phyloP scores from a whole-genome alignment of 352 stramenopile species.

The Phytophthora meadii region DNA sequence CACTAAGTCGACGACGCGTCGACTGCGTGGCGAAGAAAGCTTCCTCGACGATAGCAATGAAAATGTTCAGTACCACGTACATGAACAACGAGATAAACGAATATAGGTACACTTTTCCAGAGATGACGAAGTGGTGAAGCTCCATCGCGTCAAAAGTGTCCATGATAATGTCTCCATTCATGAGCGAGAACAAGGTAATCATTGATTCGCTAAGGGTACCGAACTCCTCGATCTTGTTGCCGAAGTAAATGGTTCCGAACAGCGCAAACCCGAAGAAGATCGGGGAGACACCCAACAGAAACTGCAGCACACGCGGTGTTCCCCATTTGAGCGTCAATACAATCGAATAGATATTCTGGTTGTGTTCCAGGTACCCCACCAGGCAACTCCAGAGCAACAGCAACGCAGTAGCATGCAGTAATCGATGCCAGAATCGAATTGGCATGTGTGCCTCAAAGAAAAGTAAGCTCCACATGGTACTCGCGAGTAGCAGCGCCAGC shows the following conservation, averaged over 20 bases:
- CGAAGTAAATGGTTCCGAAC: slow-evolving; percentile 92
- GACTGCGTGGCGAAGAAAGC: slow-evolving; percentile 90
- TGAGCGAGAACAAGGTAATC: slow-evolving; percentile 88
- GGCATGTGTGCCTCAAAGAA: slow-evolving; percentile 77
- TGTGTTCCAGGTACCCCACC: slow-evolving; percentile 90
- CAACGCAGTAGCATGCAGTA: slow-evolving; percentile 73
- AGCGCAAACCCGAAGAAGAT: slow-evolving; percentile 90
- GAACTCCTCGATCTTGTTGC: slow-evolving; percentile 80
- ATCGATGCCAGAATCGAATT: slow-evolving; percentile 75
- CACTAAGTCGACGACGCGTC: slow-evolving; percentile 61
- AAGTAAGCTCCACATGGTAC: slow-evolving; percentile 77
- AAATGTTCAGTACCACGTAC: slow-evolving; percentile 94
- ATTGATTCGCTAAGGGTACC: slow-evolving; percentile 69
- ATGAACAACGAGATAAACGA: slow-evolving; percentile 93
- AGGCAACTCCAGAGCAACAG: slow-evolving; percentile 85
- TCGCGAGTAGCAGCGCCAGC: slow-evolving; percentile 60
- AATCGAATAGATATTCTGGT: slow-evolving; percentile 88
- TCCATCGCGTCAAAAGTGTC: slow-evolving; percentile 91
- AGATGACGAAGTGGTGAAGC: slow-evolving; percentile 63
- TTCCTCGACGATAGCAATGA: slow-evolving; percentile 92
- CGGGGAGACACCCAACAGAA: slow-evolving; percentile 88
- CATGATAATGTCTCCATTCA: slow-evolving; percentile 93
- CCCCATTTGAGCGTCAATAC: slow-evolving; percentile 90
- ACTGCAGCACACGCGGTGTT: slow-evolving; percentile 84
- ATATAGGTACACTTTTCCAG: slow-evolving; percentile 87